phyloP scores from a whole-genome alignment of 768 basidiomycete genomes.

The Cystobasidium onofrii region DNA sequence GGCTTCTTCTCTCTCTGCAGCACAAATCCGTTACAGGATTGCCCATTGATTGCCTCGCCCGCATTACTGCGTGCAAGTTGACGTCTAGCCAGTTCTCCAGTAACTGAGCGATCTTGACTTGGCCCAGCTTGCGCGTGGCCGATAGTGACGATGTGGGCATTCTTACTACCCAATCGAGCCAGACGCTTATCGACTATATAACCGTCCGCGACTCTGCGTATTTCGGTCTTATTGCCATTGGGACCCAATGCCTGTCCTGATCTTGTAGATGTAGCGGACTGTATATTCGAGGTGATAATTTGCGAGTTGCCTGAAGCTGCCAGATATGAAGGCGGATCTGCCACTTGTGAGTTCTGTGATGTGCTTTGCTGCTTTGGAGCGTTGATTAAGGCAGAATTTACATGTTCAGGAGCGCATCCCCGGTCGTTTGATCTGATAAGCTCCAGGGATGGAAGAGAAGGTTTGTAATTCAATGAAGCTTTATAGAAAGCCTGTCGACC shows the following conservation, averaged over 20 bases:
- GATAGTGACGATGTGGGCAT: slow-evolving; percentile 35
- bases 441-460: background rate
- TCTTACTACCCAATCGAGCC: slow-evolving; percentile 38
- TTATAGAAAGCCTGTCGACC: slow-evolving; percentile 39
- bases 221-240: slow-evolving; percentile 3
- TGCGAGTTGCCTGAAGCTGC: slow-evolving; percentile 96
- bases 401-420: background rate
- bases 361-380: slow-evolving; percentile 39
- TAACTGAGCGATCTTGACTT: slow-evolving; percentile 45
- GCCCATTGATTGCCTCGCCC: slow-evolving; percentile 37
- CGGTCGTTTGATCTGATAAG: background rate
- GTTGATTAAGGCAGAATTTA: background rate
- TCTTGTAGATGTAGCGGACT: slow-evolving; percentile 52
- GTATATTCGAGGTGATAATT: slow-evolving; percentile 78
- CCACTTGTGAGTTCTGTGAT: slow-evolving; percentile 39
- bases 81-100: slow-evolving; percentile 50
- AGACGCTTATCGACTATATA: slow-evolving; percentile 39
- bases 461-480: background rate
- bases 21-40: slow-evolving; percentile 42
- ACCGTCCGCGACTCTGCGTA: slow-evolving; percentile 22
- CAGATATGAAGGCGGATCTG: slow-evolving; percentile 51
- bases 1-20: slow-evolving; percentile 15
- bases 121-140: slow-evolving; percentile 18
- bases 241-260: slow-evolving; percentile 8
- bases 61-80: background rate